These are phyloP conservation scores for Aciculosporium take DNA, from an alignment of 2,329 filamentous ascomycete species.

Conservation along the genomic window DNA sequence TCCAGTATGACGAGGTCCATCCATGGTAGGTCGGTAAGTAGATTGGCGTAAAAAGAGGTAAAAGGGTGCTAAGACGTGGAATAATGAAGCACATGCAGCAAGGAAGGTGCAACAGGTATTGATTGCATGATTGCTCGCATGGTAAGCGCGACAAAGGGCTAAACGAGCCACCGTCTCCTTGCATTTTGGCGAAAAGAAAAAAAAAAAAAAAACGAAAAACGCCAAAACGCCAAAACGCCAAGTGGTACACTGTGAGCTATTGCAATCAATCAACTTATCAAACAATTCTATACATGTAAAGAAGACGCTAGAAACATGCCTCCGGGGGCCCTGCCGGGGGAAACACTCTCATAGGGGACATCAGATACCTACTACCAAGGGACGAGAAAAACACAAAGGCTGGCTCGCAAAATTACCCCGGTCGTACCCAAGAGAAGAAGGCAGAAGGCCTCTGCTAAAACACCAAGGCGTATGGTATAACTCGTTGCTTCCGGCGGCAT, in stretches of 20 bases:
- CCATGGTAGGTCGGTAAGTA: no score
- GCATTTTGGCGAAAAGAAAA: neutral
- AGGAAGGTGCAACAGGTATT: neutral
- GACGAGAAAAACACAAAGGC: neutral
- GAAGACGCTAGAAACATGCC: no score
- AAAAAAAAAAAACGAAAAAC: no score
- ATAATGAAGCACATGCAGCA: neutral
- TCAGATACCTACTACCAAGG: no score
- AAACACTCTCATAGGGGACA: no score
- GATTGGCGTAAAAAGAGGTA: no score
- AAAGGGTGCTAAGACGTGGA: no score
- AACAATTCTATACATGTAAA: no score
- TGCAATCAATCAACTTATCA: neutral
- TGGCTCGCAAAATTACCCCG: neutral
- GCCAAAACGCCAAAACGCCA: no score
- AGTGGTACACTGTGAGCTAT: neutral
- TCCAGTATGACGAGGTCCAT: no score
- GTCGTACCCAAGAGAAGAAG: neutral
- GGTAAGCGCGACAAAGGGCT: neutral
- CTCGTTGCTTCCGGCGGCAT: neutral
- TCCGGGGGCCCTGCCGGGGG: no score
- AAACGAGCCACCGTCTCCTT: neutral
- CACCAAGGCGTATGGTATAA: constrained; percentile 8
- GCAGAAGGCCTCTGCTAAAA: neutral
- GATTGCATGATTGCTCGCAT: neutral